A percentile compares a stretch with the other conserved stretches of the same genome.
Evolutionary conservation across 192 early-diverging fungal species (phyloP).

Genomic region (Rhizophlyctis rosea): DNA sequence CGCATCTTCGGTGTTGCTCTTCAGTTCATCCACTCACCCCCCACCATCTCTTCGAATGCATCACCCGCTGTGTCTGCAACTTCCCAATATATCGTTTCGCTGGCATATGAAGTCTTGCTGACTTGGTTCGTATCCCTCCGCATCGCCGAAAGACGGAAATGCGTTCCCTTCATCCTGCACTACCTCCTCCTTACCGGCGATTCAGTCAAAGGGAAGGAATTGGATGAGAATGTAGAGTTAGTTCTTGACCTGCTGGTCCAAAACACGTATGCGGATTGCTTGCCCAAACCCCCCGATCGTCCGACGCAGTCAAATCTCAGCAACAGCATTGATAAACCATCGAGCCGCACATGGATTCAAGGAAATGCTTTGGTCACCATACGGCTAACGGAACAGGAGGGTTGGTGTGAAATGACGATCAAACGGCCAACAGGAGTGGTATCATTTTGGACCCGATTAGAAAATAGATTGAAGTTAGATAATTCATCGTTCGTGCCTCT

Average conservation of each 20-base stretch:
- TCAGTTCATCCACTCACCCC: constrained; percentile 67
- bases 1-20: constrained; percentile 88
- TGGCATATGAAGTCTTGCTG: constrained; percentile 91
- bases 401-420: constrained; percentile 79
- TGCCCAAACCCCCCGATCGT: constrained; percentile 51
- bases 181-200: constrained; percentile 21
- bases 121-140: constrained; percentile 84
- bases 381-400: constrained; percentile 56
- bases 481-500: constrained; percentile 2
- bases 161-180: constrained; percentile 77
- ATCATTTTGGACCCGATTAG: constrained; percentile 63
- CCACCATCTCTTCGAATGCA: neutral
- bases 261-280: constrained; percentile 73
- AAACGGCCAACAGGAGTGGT: constrained; percentile 79
- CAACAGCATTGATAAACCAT: neutral
- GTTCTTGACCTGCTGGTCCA: constrained; percentile 93
- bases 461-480: constrained; percentile 56
- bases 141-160: constrained; percentile 70
- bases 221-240: constrained; percentile 88
- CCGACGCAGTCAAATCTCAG: no score
- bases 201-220: no score
- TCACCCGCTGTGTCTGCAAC: neutral
- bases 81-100: constrained; percentile 74
- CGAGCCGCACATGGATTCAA: constrained; percentile 69
- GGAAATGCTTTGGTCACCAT: constrained; percentile 84